Evolutionary conservation across 2,329 filamentous ascomycete genomes (phyloP).

Genomic region (Pseudodiploospora longispora): DNA sequence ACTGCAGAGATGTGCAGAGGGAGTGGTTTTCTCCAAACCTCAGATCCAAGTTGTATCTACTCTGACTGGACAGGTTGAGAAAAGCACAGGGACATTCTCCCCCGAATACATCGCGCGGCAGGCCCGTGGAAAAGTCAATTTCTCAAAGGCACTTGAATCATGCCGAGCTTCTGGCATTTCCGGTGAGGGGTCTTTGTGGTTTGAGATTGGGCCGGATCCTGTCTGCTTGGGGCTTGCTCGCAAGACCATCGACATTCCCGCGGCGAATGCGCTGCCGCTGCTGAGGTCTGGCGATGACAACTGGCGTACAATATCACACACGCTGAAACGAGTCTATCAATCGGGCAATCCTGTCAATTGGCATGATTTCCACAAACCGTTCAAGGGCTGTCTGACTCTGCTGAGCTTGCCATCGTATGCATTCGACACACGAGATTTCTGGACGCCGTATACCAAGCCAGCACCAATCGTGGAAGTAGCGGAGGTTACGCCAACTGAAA

Average conservation of each 20-base stretch:
- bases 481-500: not conserved
- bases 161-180: not conserved
- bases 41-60: not conserved
- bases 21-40: not conserved
- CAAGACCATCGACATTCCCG: not conserved
- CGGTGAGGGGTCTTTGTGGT: not conserved
- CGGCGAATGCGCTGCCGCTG: not conserved
- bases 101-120: not conserved
- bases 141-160: not conserved
- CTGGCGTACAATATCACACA: not conserved
- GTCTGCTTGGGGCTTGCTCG: not conserved
- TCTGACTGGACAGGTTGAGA: not conserved
- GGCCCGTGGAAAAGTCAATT: not conserved
- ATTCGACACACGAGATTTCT: conserved; percentile 2
- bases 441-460: not conserved
- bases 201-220: not conserved
- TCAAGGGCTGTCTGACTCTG: not conserved
- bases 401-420: conserved; percentile 1
- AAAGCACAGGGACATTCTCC: not conserved
- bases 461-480: not conserved
- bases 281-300: not conserved
- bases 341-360: not conserved
- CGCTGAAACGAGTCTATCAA: not conserved
- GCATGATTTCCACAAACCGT: not conserved
- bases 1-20: not conserved